Evolutionary conservation across 495 filamentous ascomycete genomes (phyloP).

Genomic region (Penicillium subrubescens): DNA sequence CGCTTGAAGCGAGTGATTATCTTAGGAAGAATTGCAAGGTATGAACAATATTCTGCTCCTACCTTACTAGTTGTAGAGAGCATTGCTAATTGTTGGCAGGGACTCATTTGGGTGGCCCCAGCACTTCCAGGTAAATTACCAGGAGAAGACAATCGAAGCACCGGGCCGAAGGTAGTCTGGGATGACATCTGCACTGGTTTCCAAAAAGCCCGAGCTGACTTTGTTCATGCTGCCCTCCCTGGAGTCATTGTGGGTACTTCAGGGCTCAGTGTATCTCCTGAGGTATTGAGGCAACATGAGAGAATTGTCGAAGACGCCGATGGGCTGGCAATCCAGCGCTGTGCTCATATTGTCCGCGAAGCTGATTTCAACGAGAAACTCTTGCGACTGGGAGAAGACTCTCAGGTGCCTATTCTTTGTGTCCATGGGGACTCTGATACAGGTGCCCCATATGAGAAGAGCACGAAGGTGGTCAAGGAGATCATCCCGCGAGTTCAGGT

Average conservation of each 20-base stretch:
- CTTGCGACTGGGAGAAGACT: background rate
- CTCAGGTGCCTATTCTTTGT: background rate
- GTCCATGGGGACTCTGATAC: background rate
- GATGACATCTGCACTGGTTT: background rate
- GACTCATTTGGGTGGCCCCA: background rate
- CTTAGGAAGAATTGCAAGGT: constrained; percentile 13
- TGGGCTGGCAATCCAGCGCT: constrained; percentile 14
- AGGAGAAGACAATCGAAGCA: background rate
- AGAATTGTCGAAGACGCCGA: constrained; percentile 13
- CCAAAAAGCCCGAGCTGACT: background rate
- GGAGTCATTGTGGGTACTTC: background rate
- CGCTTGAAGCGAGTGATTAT: constrained; percentile 4
- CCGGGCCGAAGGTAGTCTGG: constrained; percentile 2
- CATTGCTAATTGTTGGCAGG: background rate
- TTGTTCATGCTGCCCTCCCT: background rate
- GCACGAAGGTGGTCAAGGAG: background rate
- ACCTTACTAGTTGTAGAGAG: background rate
- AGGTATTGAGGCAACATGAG: constrained; percentile 7
- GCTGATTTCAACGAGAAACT: constrained; percentile 14
- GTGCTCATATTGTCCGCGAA: constrained; percentile 6
- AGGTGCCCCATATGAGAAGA: background rate
- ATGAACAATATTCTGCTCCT: background rate
- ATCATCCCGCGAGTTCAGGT: background rate
- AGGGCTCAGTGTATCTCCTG: background rate
- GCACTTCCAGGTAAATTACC: background rate